phyloP scores from a whole-genome alignment of 1,284 basidiomycete species.

The Hymenochaete sp. region DNA sequence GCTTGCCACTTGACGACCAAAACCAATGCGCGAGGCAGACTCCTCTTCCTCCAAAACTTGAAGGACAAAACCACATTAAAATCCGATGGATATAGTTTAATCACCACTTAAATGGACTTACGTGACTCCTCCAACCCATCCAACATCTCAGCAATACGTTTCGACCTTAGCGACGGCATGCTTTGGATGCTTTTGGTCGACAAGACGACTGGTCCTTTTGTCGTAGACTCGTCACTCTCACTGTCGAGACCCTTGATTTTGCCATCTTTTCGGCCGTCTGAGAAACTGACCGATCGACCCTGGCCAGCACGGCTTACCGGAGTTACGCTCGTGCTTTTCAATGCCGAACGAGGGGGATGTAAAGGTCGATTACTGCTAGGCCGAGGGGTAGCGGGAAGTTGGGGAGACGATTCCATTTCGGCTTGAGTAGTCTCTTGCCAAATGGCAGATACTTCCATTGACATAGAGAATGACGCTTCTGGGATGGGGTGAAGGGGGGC shows the following conservation, averaged over 20 bases:
- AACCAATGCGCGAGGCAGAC: slow-evolving; percentile 58
- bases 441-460: too few relatives aligned
- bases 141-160: slow-evolving; percentile 72
- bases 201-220: slow-evolving; percentile 22
- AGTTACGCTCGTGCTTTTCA: slow-evolving; percentile 45
- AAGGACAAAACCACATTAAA: too few relatives aligned
- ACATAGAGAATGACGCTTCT: too few relatives aligned
- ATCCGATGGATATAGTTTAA: too few relatives aligned
- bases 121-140: slow-evolving; percentile 59
- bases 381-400: slow-evolving; percentile 17
- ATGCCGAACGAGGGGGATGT: slow-evolving; percentile 34
- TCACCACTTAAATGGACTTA: slow-evolving; percentile 30
- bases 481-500: background rate
- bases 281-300: slow-evolving; percentile 87
- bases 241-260: slow-evolving; percentile 61
- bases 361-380: slow-evolving; percentile 5
- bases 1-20: slow-evolving; percentile 13
- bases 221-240: slow-evolving; percentile 33
- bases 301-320: slow-evolving; percentile 47
- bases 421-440: too few relatives aligned
- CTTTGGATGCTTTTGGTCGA: background rate
- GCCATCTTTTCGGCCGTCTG: slow-evolving; percentile 80
- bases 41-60: slow-evolving; percentile 37
- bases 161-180: slow-evolving; percentile 57
- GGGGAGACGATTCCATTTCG: too few relatives aligned